Base-by-base conservation (phyloP, 345 rosid genomes). In the Lenwebbia sp. region DNA sequence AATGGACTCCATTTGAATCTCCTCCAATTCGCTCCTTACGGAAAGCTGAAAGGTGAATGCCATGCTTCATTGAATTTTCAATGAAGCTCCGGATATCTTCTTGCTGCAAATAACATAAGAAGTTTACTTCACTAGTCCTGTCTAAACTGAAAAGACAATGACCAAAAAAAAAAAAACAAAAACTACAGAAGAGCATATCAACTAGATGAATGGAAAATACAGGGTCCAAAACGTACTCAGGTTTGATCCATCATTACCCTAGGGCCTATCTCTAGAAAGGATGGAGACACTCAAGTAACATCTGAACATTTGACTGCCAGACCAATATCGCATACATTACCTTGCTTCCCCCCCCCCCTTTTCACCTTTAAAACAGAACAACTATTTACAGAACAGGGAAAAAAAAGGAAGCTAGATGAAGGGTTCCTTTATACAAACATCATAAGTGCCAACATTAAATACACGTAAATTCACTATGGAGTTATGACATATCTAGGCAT, bases 1-100 rank as follows among this genome's bases (percentile, higher is more conserved):
- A 98, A 91, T 91, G 94, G 86, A 96, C 92, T 90, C 99, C 99
- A 88, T 93, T 92, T 51, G 97, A 96, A 92, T 96, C 99, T 86
- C 99, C 99, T 87, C 99, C 99, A 84, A 91, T 54, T 40, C 99
- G 99, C 85, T 96, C 98, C 93, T 92, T 96, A 58, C 99, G 98
- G 82, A 98, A 96, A 84, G 90, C 88, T 83, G 98, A 90, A 88
- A 95, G 96, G 85, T 92, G 98, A 86, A 92, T 91, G 58, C 99
- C 98, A 87, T 93, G 94, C 89, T 96, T 98, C 51, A 98, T 86
- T 56, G 99, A 95, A 90, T 88, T 94, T 89, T 98, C 99, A 86
- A 98, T 96, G 91, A 93, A 95, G 92, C 91, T 93, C 87, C 94
- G 93, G 86, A 95, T 93, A 92, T 98, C 99, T 82, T 98, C 99